Evolutionary conservation across 1,284 basidiomycete genomes (phyloP).

Genomic region (Ceratobasidium sp.): DNA sequence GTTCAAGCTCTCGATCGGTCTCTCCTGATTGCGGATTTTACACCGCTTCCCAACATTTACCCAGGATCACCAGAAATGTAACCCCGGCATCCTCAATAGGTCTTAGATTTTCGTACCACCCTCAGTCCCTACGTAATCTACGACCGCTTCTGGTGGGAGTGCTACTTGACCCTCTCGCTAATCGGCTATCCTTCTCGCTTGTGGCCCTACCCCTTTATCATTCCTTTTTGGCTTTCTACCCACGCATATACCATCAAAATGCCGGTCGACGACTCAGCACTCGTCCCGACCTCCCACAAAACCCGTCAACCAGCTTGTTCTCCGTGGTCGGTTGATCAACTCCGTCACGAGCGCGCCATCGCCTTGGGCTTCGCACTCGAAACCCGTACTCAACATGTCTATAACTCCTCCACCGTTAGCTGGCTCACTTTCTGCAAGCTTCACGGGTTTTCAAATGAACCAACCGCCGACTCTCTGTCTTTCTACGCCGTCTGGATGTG

Average conservation of each 20-base stretch:
- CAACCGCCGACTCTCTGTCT: conserved; percentile 49
- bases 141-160: too few relatives aligned
- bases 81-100: neutral
- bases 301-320: conserved; percentile 46
- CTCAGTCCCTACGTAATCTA: too few relatives aligned
- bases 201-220: neutral
- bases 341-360: conserved; percentile 48
- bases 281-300: neutral
- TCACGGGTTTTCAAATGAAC: conserved; percentile 49
- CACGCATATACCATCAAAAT: neutral
- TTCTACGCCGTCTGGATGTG: conserved; percentile 53
- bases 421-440: conserved; percentile 52
- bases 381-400: conserved; percentile 44
- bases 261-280: neutral
- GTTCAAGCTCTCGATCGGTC: neutral
- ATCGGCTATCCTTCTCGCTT: neutral
- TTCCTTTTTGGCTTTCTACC: neutral
- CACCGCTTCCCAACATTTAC: neutral
- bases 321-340: conserved; percentile 49
- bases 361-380: conserved; percentile 50
- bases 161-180: too few relatives aligned
- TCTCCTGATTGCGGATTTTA: neutral
- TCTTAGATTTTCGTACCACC: conserved; percentile 25
- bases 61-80: neutral
- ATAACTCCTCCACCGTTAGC: conserved; percentile 50